Evolutionary conservation across 2,329 filamentous ascomycete genomes (phyloP), one percentile per base, ranked within the genome.

Genomic region (Amesomyces nigricolor): DNA sequence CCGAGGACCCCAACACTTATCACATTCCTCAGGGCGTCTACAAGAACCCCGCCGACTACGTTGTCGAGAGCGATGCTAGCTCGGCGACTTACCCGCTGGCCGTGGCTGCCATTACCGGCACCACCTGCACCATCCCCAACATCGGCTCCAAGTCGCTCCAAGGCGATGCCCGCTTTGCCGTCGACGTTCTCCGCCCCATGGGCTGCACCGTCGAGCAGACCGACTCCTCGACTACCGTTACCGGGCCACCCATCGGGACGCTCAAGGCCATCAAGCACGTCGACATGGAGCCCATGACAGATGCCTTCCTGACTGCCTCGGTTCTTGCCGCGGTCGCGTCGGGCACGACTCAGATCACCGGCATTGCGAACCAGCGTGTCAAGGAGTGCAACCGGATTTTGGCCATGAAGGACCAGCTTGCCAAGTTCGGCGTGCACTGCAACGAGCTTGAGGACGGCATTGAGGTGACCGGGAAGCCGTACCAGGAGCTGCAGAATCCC

Each of bases 231-330:
- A 99, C 94, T 1, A 97, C 91, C 0, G 94, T 99, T 8, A 95
- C 87, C 8, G 94, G 94, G 1, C 94, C 94, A n/a, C 72, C 81
- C 2, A 72, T 78, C 53, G 92, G 94, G 10, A 73, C 79, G 14
- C 75, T 99, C 39, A 85, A 85, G 63, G 86, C 89, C 0, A 75
- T 99, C 11, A 75, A 84, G 16, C 87, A 92, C 57, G 85, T 99
- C 29, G 91, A 99, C 66, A 99, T 99, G 94, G 94, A 97, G 70
- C 88, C 92, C 1, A 99, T 99, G 94, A 99, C 94, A 0, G 94
- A 99, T 71, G 94, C 94, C 47, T 99, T 99, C 77, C 78, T 99
- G 51, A 96, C 91, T 4, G 94, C 94, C 16, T 95, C 91, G 1
- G 91, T 96, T 4, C 79, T 99, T 46, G 94, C 91, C 26, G 94